Evolutionary conservation across 352 stramenopile species (phyloP).

Genomic region (Globisporangium spinosum): DNA sequence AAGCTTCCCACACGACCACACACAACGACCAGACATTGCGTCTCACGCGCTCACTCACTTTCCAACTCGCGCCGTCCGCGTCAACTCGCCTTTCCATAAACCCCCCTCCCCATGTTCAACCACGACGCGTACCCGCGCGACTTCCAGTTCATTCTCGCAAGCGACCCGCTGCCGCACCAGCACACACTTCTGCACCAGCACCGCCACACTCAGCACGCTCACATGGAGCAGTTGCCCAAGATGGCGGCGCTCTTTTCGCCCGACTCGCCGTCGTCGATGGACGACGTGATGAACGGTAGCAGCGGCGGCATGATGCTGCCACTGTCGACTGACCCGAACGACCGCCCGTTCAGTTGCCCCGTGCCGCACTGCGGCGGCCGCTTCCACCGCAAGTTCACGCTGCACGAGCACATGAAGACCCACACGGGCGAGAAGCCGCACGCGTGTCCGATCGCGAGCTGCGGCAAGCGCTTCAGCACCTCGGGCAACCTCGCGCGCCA

Average conservation of each 20-base stretch:
- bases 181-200: not conserved
- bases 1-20: not conserved
- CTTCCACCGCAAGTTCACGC: constrained; percentile 70
- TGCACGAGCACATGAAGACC: constrained; percentile 75
- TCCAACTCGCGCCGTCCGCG: not conserved
- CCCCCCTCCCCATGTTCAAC: not conserved
- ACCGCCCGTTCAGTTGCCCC: constrained; percentile 46
- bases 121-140: not conserved
- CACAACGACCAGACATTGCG: not conserved
- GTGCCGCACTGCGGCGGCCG: constrained; percentile 43
- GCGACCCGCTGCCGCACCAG: not conserved
- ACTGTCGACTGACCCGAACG: constrained; percentile 11
- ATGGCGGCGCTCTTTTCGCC: not conserved
- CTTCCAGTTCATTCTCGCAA: not conserved
- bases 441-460: constrained; percentile 43
- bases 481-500: constrained; percentile 72
- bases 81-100: not conserved
- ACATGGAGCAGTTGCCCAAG: not conserved
- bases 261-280: not conserved
- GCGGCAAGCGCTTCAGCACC: constrained; percentile 67
- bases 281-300: not conserved
- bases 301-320: not conserved
- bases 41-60: not conserved
- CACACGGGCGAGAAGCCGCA: constrained; percentile 76
- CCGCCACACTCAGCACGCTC: not conserved